Base-by-base conservation (phyloP, 805 yeast species). In the Yarrowia porcina region DNA sequence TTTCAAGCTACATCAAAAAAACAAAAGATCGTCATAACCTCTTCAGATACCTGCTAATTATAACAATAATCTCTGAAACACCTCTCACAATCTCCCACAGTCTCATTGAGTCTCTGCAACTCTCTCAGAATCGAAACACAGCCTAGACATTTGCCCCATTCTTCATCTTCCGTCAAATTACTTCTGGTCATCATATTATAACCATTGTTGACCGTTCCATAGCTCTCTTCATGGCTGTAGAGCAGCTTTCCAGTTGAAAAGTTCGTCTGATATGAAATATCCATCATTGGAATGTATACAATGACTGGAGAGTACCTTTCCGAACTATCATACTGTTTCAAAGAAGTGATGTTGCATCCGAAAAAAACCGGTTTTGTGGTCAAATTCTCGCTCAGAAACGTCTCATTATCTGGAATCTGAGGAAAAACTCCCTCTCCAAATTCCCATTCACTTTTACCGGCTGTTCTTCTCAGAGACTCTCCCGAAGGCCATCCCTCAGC, bases 101-200 rank as follows among this genome's bases (percentile, higher is more conserved):
- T 73, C 68, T 86, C 84, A 21, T 41, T 30, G 12, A 25, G 28
- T 70, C 91, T 80, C 75, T 89, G 94, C 70, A 86, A 85, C 41
- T 87, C 82, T 72, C 96, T 83, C 75, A 89, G 86, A 64, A 89
- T 79, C 41, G 90, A 81, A 12, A 96, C 96, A 79, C 96, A 90
- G 1, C 88, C 89, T 44, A 90, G 80, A 77, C 96, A 90, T 4
- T 84, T 81, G 42, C 82, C 76, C 85, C 89, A 90, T 35, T 87
- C 84, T 4, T 75, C 71, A 67, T 88, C 94, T 23, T 85, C 70
- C 9, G 96, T 86, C 21, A 82, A 74, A 71, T 89, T 89, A 63
- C 79, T 77, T 69, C 87, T 81, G 0, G 92, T 79, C 11, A 86
- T 82, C 12, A 82, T 79, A 68, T 88, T 89, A 70, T 84, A 88